Evolutionary conservation across 441 rosid genomes (phyloP).

Genomic region (Metrosideros polymorpha): DNA sequence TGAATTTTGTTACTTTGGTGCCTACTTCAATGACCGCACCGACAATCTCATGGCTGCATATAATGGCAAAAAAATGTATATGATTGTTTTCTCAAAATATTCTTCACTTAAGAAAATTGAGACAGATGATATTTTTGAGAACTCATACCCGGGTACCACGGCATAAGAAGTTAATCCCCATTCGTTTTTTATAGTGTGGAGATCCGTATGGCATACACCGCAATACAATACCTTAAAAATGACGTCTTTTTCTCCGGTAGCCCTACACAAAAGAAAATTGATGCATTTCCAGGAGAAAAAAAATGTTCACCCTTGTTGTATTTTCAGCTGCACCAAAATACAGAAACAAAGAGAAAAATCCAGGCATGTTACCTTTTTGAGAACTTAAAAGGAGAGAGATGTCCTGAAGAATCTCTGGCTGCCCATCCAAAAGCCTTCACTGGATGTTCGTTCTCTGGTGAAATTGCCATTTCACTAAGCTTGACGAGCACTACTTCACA

Average conservation of each 20-base stretch:
- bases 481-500: background rate
- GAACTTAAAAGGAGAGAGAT: background rate
- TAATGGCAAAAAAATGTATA: background rate
- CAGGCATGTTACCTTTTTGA: background rate
- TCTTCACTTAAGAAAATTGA: background rate
- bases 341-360: background rate
- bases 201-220: background rate
- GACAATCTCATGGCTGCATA: background rate
- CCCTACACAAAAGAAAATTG: background rate
- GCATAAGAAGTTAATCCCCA: background rate
- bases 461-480: background rate
- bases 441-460: background rate
- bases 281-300: background rate
- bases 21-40: background rate
- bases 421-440: background rate
- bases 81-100: background rate
- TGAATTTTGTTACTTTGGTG: background rate
- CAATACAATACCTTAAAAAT: background rate
- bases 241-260: background rate
- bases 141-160: background rate
- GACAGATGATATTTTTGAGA: background rate
- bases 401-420: background rate
- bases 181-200: background rate
- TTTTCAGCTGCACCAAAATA: background rate
- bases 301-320: background rate